phyloP scores from a whole-genome alignment of 306 rosid genomes.

The Medicago arabica region DNA sequence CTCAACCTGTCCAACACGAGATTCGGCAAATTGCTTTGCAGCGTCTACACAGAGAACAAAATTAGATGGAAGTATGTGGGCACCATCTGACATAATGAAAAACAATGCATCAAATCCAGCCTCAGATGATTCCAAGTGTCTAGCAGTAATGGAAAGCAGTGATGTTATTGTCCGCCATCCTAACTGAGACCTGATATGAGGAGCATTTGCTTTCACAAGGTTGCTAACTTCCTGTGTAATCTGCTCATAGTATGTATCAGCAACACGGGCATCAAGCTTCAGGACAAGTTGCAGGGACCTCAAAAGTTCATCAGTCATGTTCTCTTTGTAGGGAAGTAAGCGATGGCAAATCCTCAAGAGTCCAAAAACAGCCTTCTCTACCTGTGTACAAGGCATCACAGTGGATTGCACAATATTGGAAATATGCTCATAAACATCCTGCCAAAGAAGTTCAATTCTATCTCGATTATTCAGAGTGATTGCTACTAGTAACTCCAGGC shows the following conservation, averaged over 20 bases:
- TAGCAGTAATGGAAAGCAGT: conserved; percentile 83
- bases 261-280: conserved; percentile 98
- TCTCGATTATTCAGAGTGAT: conserved; percentile 93
- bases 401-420: conserved; percentile 86
- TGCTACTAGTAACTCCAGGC: conserved; percentile 85
- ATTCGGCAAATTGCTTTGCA: conserved; percentile 92
- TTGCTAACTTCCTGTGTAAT: conserved; percentile 92
- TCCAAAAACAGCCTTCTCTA: conserved; percentile 97
- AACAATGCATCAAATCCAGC: conserved; percentile 86
- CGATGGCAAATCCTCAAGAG: conserved; percentile 91
- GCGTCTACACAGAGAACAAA: conserved; percentile 83
- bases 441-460: conserved; percentile 94
- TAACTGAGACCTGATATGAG: conserved; percentile 85
- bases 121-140: conserved; percentile 92
- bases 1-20: conserved; percentile 90
- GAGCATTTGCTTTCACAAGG: conserved; percentile 91
- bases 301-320: conserved; percentile 87
- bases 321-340: conserved; percentile 97
- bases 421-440: conserved; percentile 89
- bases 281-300: conserved; percentile 91
- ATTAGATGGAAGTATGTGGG: conserved; percentile 88
- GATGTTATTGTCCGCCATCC: conserved; percentile 97
- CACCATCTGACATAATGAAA: conserved; percentile 85
- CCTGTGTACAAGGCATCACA: conserved; percentile 87
- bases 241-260: conserved; percentile 92